Base-by-base conservation (phyloP, 1,139 yeast species). In the Suhomyces anneliseae region DNA sequence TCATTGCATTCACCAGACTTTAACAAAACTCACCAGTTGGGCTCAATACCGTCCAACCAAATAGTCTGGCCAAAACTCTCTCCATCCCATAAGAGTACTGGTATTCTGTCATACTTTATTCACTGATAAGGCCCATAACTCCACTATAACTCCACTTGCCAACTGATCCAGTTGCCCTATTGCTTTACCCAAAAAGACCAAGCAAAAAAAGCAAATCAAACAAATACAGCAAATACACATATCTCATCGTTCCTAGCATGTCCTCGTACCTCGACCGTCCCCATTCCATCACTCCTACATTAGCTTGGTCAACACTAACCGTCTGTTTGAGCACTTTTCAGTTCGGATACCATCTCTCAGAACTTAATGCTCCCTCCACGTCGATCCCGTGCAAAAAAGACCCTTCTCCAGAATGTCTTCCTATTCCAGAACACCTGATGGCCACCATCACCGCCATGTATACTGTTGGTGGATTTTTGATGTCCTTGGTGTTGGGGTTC, bases 271-370 rank as follows among this genome's bases (percentile, higher is more conserved):
- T 63, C 27, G 56, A 59, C 15, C 47, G 54, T 12, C 62, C 59
- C 6, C 73, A 69, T 45, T 47, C 51, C 31, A 64, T 68, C 12
- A 68, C 73, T 0, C 55, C 56, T 42, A 61, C 56, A 40, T 51
- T 70, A 27, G 73, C 62, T 0, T 69, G 72, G 72, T 65, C 74
- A 11, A 67, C 71, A 4, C 61, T 64, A 11, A 59, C 85, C 9
- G 82, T 85, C 2, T 84, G 92, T 54, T 60, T 88, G 33, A 86
- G 90, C 8, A 82, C 95, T 1, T 68, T 90, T n/a, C 96, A 89
- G 61, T 90, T 85, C 65, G 97, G 98, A 2, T 89, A 84, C 63
- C 97, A 90, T 63, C 78, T 90, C 77, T 85, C 97, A 0, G 97
- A 90, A 60, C 71, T 90, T 54, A 90, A 90, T 66, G 95, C 96